A percentile compares a stretch with the other conserved stretches of the same genome.
Evolutionary conservation across 805 yeast genomes (phyloP).

Genomic region (Komagataella populi): DNA sequence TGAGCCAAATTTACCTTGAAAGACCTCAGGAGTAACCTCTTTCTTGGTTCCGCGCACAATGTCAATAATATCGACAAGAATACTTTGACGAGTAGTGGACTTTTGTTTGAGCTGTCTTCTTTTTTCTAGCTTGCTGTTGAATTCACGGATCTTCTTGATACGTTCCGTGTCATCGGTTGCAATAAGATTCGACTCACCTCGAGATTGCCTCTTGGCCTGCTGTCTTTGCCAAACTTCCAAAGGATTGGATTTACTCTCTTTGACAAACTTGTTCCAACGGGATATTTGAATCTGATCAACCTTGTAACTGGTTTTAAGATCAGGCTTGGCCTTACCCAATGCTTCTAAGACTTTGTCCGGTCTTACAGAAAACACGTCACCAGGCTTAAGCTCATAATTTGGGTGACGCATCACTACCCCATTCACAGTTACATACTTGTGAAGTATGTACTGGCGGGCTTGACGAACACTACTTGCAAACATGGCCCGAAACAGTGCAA

Average conservation of each 20-base stretch:
- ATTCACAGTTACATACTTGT: conserved; percentile 76
- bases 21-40: conserved; percentile 14
- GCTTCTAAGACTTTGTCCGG: conserved; percentile 82
- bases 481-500: conserved; percentile 83
- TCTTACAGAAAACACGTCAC: conserved; percentile 75
- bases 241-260: conserved; percentile 42
- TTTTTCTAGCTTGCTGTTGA: conserved; percentile 24
- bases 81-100: conserved; percentile 28
- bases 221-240: conserved; percentile 38
- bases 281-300: conserved; percentile 61
- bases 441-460: conserved; percentile 76
- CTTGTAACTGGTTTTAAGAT: conserved; percentile 49
- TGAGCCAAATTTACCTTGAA: conserved; percentile 22
- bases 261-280: conserved; percentile 65
- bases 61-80: conserved; percentile 29
- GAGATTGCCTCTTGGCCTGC: conserved; percentile 27
- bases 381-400: conserved; percentile 61
- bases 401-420: conserved; percentile 73
- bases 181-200: conserved; percentile 12
- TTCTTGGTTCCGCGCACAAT: conserved; percentile 11
- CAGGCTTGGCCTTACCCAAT: conserved; percentile 76
- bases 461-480: conserved; percentile 91
- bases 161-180: conserved; percentile 2
- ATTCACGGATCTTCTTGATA: conserved; percentile 10
- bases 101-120: conserved; percentile 18